phyloP scores from a whole-genome alignment of 805 yeast genomes.

The Wickerhamomyces tratensis region DNA sequence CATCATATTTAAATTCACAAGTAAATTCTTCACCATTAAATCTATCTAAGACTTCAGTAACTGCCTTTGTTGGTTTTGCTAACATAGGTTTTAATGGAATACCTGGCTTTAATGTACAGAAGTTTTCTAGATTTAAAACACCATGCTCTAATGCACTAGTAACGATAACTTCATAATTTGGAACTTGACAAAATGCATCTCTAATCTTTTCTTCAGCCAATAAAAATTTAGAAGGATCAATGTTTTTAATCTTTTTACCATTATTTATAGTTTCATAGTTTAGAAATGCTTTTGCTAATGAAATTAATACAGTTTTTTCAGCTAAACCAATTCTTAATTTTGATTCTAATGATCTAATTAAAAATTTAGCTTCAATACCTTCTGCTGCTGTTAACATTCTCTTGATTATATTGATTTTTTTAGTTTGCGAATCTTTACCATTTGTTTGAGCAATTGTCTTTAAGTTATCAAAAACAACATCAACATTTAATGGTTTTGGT shows the following conservation, averaged over 20 bases:
- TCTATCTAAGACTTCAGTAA: conserved; percentile 84
- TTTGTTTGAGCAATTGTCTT: conserved; percentile 67
- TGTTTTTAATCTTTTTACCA: conserved; percentile 17
- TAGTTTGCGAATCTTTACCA: conserved; percentile 76
- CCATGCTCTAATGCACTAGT: conserved; percentile 60
- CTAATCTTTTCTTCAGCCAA: conserved; percentile 71
- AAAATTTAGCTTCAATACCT: conserved; percentile 80
- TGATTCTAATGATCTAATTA: conserved; percentile 87
- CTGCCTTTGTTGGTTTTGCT: conserved; percentile 93
- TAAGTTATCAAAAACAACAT: conserved; percentile 63
- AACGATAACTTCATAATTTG: conserved; percentile 80
- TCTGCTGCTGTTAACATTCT: conserved; percentile 79
- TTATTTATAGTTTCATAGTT: conserved; percentile 40
- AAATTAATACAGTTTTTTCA: conserved; percentile 80
- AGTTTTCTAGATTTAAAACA: conserved; percentile 49
- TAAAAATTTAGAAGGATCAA: conserved; percentile 32
- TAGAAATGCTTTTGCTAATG: conserved; percentile 76
- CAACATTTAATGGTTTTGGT: conserved; percentile 71
- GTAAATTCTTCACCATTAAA: conserved; percentile 82
- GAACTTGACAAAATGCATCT: conserved; percentile 83
- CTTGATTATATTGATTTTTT: conserved; percentile 72
- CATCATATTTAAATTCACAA: conserved; percentile 96
- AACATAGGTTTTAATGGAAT: conserved; percentile 96
- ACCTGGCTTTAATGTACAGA: conserved; percentile 78
- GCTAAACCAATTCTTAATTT: conserved; percentile 90